These are phyloP conservation scores for Maudiozyma pseudohumilis DNA, from an alignment of 805 yeast species.

Conservation along the genomic window DNA sequence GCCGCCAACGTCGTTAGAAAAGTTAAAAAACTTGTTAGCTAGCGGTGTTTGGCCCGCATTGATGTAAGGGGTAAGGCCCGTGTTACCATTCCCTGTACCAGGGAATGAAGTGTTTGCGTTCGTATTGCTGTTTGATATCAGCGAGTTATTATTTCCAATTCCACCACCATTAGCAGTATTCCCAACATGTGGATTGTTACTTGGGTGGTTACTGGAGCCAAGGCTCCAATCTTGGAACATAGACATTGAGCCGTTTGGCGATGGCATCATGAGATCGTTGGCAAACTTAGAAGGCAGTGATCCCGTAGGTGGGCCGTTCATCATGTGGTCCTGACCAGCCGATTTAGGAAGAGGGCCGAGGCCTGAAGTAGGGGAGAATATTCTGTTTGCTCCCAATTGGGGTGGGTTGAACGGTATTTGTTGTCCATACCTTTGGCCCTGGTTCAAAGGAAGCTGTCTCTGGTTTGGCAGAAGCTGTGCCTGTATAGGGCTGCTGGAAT, in stretches of 20 bases:
- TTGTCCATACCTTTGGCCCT: conserved; percentile 3
- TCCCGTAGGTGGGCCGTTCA: conserved; percentile 21
- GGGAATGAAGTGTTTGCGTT: conserved; percentile 1
- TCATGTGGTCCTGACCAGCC: background rate
- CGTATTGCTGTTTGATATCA: too few relatives aligned
- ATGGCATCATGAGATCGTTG: conserved; percentile 26
- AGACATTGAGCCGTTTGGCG: conserved; percentile 23
- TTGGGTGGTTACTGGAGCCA: conserved; percentile 4
- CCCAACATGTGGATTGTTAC: background rate
- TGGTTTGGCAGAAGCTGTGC: conserved; percentile 18
- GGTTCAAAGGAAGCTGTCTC: conserved; percentile 8
- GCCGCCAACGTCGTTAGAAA: conserved; percentile 12
- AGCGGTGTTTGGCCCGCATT: conserved; percentile 23
- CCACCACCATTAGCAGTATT: background rate
- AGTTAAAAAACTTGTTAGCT: conserved; percentile 21
- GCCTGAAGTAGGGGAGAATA: conserved; percentile 8
- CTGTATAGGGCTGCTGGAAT: conserved; percentile 12
- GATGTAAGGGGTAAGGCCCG: conserved; percentile 27
- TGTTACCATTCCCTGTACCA: conserved; percentile 12
- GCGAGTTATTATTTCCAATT: background rate
- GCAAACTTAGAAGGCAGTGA: conserved; percentile 27
- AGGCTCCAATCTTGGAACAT: conserved; percentile 29
- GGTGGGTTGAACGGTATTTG: conserved; percentile 3
- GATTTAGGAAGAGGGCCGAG: background rate
- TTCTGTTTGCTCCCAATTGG: background rate